phyloP scores from a whole-genome alignment of 352 stramenopile genomes.

The Globisporangium iwayamae region DNA sequence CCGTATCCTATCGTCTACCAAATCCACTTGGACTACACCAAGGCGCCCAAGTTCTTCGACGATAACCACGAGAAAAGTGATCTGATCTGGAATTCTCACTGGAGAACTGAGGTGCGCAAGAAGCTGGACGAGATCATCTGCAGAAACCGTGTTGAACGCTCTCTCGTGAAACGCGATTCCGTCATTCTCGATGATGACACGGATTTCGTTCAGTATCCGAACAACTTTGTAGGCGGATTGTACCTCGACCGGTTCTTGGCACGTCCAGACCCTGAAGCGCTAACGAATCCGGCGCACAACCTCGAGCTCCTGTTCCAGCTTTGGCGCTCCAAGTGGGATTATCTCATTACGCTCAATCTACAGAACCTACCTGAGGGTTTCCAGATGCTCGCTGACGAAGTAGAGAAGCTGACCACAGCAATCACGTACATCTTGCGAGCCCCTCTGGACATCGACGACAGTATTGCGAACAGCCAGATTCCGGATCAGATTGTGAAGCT shows the following conservation, averaged over 20 bases:
- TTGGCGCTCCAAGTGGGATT: conserved; percentile 58
- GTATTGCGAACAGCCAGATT: conserved; percentile 61
- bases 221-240: conserved; percentile 70
- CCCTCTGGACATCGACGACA: conserved; percentile 64
- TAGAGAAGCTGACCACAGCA: conserved; percentile 70
- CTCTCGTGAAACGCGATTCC: conserved; percentile 70
- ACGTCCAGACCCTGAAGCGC: conserved; percentile 57
- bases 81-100: conserved; percentile 81
- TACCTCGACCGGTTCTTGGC: conserved; percentile 76
- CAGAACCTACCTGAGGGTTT: conserved; percentile 55
- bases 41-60: conserved; percentile 72
- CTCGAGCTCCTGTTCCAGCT: conserved; percentile 71
- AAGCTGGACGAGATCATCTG: conserved; percentile 78
- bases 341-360: conserved; percentile 57
- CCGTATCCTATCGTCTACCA: conserved; percentile 82
- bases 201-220: conserved; percentile 54
- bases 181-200: conserved; percentile 67
- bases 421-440: conserved; percentile 68
- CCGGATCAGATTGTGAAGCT: conserved; percentile 74
- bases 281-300: conserved; percentile 79
- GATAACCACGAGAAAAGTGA: conserved; percentile 84
- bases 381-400: conserved; percentile 39
- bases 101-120: conserved; percentile 66
- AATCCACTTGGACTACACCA: conserved; percentile 74
- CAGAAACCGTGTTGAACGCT: conserved; percentile 68